These are phyloP conservation scores for Xylaria venustula DNA, from an alignment of 495 filamentous ascomycete genomes.

Conservation along the genomic window DNA sequence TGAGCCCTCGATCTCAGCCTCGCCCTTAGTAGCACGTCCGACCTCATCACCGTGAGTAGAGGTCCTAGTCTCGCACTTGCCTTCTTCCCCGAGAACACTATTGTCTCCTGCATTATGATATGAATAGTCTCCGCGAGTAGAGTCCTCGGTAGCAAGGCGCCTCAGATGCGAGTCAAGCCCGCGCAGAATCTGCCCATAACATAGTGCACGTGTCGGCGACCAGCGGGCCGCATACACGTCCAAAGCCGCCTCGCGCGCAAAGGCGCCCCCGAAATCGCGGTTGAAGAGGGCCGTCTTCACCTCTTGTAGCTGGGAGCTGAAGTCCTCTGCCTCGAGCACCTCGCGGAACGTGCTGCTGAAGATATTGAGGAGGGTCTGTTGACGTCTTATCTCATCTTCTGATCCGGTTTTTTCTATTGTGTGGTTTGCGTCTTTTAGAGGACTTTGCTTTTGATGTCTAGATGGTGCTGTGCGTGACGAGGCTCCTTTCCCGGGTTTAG, in stretches of 20 bases:
- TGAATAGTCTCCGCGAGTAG: not conserved
- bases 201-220: conserved; percentile 79
- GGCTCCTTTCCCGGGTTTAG: not conserved
- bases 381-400: conserved; percentile 40
- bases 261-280: conserved; percentile 78
- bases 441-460: not conserved
- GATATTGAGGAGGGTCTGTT: conserved; percentile 75
- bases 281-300: conserved; percentile 83
- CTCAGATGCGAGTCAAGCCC: conserved; percentile 43
- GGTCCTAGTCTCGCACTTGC: not conserved
- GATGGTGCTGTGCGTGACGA: not conserved
- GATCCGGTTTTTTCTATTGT: not conserved
- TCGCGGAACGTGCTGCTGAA: conserved; percentile 63
- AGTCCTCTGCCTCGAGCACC: conserved; percentile 35
- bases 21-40: not conserved
- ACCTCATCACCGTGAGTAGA: not conserved
- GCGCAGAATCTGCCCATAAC: conserved; percentile 67
- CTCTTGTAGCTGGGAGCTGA: conserved; percentile 60
- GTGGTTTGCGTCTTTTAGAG: not conserved
- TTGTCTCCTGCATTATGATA: not conserved
- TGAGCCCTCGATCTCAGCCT: not conserved
- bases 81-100: not conserved
- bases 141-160: conserved; percentile 5
- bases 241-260: conserved; percentile 64
- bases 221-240: conserved; percentile 83